Percentiles rank a stretch among this genome's conserved stretches.
phyloP scores from a whole-genome alignment of 495 filamentous ascomycete genomes.

The Rhypophila decipiens region DNA sequence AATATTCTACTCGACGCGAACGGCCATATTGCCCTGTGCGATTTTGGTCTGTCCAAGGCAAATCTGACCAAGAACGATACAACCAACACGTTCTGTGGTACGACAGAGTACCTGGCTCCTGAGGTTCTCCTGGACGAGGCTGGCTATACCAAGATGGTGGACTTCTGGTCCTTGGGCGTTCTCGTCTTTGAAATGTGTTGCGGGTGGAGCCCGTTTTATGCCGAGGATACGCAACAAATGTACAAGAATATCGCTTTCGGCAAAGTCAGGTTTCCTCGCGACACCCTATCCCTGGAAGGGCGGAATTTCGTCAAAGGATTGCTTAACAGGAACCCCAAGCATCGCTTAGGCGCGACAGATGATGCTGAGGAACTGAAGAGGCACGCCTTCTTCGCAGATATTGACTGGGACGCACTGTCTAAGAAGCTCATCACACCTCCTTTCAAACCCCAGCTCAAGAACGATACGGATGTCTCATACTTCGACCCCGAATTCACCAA shows the following conservation, averaged over 20 bases:
- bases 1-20: slow-evolving; percentile 92
- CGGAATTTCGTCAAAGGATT: slow-evolving; percentile 97
- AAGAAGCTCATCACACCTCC: slow-evolving; percentile 93
- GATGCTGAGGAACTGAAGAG: slow-evolving; percentile 93
- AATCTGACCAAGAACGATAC: slow-evolving; percentile 94
- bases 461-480: slow-evolving; percentile 91
- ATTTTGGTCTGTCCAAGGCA: slow-evolving; percentile 96
- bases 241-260: slow-evolving; percentile 99
- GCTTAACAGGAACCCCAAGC: slow-evolving; percentile 93
- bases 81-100: slow-evolving; percentile 98
- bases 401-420: slow-evolving; percentile 80
- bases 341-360: slow-evolving; percentile 81
- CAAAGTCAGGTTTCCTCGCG: slow-evolving; percentile 92
- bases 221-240: slow-evolving; percentile 99
- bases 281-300: slow-evolving; percentile 88
- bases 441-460: slow-evolving; percentile 95
- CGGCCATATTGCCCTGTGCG: slow-evolving; percentile 90
- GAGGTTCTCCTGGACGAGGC: slow-evolving; percentile 93
- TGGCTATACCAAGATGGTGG: slow-evolving; percentile 99
- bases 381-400: slow-evolving; percentile 89
- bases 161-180: slow-evolving; percentile 98
- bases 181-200: slow-evolving; percentile 99
- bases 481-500: slow-evolving; percentile 99
- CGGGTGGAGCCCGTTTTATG: slow-evolving; percentile 98
- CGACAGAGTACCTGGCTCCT: slow-evolving; percentile 93